Percentiles rank a stretch among this genome's conserved stretches.
phyloP scores from a whole-genome alignment of 352 stramenopile genomes.

The Phytophthora podocarpi region DNA sequence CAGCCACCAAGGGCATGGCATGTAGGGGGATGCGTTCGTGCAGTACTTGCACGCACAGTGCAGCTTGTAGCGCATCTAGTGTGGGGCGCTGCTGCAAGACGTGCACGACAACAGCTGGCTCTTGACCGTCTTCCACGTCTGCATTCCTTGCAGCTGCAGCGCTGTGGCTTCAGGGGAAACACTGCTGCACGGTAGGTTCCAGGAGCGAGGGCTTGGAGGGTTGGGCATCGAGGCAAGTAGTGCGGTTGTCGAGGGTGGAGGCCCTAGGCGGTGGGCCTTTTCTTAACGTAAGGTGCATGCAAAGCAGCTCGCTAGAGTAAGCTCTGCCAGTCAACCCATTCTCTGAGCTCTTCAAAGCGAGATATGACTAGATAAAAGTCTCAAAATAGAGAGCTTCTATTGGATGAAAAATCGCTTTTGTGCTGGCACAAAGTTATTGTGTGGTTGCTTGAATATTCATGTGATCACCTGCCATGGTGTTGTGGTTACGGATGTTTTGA shows the following conservation, averaged over 20 bases:
- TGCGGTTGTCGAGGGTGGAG: not conserved
- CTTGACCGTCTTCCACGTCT: conserved; percentile 4
- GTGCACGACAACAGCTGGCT: conserved; percentile 13
- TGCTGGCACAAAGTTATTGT: not conserved
- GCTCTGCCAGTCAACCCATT: not conserved
- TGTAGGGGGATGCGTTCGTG: not conserved
- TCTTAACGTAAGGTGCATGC: not conserved
- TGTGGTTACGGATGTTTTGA: not conserved
- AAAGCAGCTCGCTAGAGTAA: not conserved
- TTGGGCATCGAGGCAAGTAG: no score
- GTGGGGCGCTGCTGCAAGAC: not conserved
- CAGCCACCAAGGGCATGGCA: not conserved
- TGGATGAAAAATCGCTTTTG: not conserved
- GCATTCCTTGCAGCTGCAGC: conserved; percentile 1
- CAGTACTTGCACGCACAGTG: conserved; percentile 10
- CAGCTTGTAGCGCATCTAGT: conserved; percentile 14
- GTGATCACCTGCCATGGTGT: not conserved
- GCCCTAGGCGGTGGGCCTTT: no score
- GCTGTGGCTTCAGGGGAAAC: not conserved
- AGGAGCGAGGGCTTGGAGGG: not conserved
- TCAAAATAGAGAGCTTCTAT: not conserved
- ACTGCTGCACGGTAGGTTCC: conserved; percentile 9
- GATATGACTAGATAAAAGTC: not conserved
- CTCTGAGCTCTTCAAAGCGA: not conserved
- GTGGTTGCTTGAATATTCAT: not conserved